phyloP scores from a whole-genome alignment of 2,329 filamentous ascomycete genomes.

The Aspergillus ustus region DNA sequence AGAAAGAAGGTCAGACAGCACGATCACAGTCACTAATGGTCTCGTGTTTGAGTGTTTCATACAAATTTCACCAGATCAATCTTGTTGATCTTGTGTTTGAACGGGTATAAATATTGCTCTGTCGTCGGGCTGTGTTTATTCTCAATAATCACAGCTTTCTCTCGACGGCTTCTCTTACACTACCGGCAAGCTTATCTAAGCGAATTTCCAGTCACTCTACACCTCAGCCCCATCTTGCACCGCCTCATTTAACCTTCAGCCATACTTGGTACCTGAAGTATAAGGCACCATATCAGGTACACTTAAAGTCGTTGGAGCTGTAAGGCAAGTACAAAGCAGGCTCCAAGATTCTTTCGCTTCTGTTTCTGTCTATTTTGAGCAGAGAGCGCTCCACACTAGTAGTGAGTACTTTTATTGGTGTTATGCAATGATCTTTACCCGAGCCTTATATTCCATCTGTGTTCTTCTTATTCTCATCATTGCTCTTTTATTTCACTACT shows the following conservation, averaged over 20 bases:
- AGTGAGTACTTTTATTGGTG: neutral
- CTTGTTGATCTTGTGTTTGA: neutral
- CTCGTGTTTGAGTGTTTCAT: conserved; percentile 10
- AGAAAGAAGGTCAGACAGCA: conserved; percentile 21
- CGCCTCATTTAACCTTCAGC: conserved; percentile 19
- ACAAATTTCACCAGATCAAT: neutral
- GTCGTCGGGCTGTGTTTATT: conserved; percentile 15
- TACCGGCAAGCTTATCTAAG: neutral
- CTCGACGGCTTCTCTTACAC: neutral
- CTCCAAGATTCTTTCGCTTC: conserved; percentile 25
- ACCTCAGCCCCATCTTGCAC: conserved; percentile 24
- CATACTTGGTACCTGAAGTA: conserved; percentile 31
- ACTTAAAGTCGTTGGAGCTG: neutral
- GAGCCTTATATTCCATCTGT: conserved; percentile 10
- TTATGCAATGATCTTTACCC: conserved; percentile 16
- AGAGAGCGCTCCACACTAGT: conserved; percentile 2
- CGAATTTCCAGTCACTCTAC: conserved; percentile 2
- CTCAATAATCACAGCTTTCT: conserved; percentile 1
- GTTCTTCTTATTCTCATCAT: conserved; percentile 12
- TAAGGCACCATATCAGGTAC: conserved; percentile 15
- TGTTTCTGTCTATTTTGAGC: conserved; percentile 14
- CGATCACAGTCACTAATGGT: conserved; percentile 16
- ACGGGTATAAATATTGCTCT: conserved; percentile 9
- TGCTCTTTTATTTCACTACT: conserved; percentile 21
- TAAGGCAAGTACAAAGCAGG: conserved; percentile 31